Evolutionary conservation across 1,284 basidiomycete genomes (phyloP), one percentile per base, ranked within the genome.

Genomic region (Ceratobasidium sp.): DNA sequence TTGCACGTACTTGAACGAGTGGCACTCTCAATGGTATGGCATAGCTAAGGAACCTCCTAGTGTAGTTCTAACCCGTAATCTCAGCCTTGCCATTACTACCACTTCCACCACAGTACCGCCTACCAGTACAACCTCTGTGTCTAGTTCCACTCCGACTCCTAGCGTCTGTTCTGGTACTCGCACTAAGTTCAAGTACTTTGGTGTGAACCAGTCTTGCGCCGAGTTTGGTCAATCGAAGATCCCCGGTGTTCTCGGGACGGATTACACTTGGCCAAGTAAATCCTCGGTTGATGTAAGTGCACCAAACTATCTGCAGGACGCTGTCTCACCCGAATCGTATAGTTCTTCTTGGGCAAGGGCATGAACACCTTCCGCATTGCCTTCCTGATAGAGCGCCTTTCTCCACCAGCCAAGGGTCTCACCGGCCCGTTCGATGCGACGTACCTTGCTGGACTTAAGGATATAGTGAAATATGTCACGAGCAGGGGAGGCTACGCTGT

Each of bases 401-500:
- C 78, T 72, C 85, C 87, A 45, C 84, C 84, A 59, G 75, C 85
- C 0, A 83, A 76, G 26, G 75, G 73, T 23, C 73, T 30, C 57
- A 61, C 45, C 23, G 71, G 61, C 34, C 16, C 73, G n/a, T 74
- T 57, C 34, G 57, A 87, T 76, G 71, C 79, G 36, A 83, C 85
- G 10, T 89, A 89, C 78, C 82, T 89, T 36, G 79, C 78, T 58
- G 84, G 83, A 36, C 78, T 88, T 67, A 84, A 84, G 76, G 81
- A 81, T 26, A 87, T 82, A 57, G 85, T 87, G 34, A 84, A 80
- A 79, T 88, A 89, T 78, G 86, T 89, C 78, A 88, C 88, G 32
- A 78, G 80, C 75, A 88, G 88, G 81, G 87, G 87, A 57, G 87
- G 82, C 9, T 88, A 81, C 74, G 87, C 84, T 45, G 77, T 85